Evolutionary conservation across 164 flowering plant genomes (phyloP).

Genomic region (Umbellularia californica): DNA sequence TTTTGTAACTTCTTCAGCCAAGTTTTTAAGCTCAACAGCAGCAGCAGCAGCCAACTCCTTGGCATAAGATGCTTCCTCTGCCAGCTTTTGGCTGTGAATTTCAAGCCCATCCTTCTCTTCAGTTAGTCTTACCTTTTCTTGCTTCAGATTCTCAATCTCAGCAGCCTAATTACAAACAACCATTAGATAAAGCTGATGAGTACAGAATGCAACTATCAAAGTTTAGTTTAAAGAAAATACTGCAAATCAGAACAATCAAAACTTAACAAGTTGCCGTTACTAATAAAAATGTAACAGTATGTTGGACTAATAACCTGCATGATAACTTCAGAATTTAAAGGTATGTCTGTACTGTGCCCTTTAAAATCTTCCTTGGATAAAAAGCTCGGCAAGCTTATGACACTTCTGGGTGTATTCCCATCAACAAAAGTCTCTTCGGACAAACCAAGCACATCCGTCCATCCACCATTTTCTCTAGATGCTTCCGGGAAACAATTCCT

Average conservation of each 20-base stretch:
- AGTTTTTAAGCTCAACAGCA: slow-evolving; percentile 70
- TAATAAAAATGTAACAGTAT: background rate
- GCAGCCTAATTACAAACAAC: slow-evolving; percentile 40
- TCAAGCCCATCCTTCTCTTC: slow-evolving; percentile 72
- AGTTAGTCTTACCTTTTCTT: slow-evolving; percentile 46
- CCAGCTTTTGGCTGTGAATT: slow-evolving; percentile 56
- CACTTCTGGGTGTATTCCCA: slow-evolving; percentile 50
- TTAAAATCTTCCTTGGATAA: slow-evolving; percentile 43
- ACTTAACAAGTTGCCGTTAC: background rate
- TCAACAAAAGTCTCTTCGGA: slow-evolving; percentile 35
- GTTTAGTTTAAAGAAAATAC: background rate
- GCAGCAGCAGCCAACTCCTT: slow-evolving; percentile 93
- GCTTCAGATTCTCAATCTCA: slow-evolving; percentile 65
- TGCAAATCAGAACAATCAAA: background rate
- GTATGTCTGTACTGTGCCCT: slow-evolving; percentile 24
- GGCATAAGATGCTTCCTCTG: slow-evolving; percentile 87
- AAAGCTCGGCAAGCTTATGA: slow-evolving; percentile 45
- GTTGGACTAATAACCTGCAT: slow-evolving; percentile 37
- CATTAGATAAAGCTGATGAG: background rate
- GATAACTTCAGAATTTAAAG: slow-evolving; percentile 42
- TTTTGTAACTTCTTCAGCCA: slow-evolving; percentile 87
- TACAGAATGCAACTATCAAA: background rate
- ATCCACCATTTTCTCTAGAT: slow-evolving; percentile 20
- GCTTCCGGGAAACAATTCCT: slow-evolving; percentile 19
- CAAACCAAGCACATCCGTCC: slow-evolving; percentile 18